Conservation (phyloP, 805 yeast genomes). For the Metschnikowia koreensis region DNA sequence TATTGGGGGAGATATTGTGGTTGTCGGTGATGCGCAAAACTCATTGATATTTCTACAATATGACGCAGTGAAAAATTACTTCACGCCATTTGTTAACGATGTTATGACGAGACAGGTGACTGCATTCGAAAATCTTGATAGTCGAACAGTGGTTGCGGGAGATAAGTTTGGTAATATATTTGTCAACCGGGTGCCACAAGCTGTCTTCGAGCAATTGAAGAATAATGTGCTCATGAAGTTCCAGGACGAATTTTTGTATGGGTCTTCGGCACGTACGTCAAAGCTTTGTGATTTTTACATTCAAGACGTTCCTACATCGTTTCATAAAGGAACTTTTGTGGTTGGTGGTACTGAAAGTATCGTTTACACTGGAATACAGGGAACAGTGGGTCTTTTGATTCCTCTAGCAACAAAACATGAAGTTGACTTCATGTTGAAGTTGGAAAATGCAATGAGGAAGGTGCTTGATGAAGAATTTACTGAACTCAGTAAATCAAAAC, state of each 20-base stretch:
- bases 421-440: conserved; percentile 50
- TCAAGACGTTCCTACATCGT: conserved; percentile 68
- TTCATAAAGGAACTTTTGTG: conserved; percentile 53
- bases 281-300: conserved; percentile 57
- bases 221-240: conserved; percentile 41
- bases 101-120: conserved; percentile 65
- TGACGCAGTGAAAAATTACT: conserved; percentile 46
- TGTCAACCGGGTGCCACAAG: conserved; percentile 59
- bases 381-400: conserved; percentile 70
- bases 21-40: conserved; percentile 68
- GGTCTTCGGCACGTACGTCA: conserved; percentile 51
- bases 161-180: conserved; percentile 84
- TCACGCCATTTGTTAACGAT: conserved; percentile 72
- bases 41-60: conserved; percentile 60
- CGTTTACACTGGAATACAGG: conserved; percentile 75
- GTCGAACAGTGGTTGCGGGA: conserved; percentile 75
- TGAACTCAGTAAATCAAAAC: conserved; percentile 24
- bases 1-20: conserved; percentile 54
- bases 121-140: conserved; percentile 58
- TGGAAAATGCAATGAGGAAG: conserved; percentile 49
- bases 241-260: conserved; percentile 42
- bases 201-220: conserved; percentile 47
- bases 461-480: conserved; percentile 26
- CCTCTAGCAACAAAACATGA: conserved; percentile 69
- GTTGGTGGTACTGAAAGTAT: conserved; percentile 66